Percentiles rank a stretch among this genome's conserved stretches.
Conservation (phyloP, 257 asterid species). For the Cynanchum wilfordii region DNA sequence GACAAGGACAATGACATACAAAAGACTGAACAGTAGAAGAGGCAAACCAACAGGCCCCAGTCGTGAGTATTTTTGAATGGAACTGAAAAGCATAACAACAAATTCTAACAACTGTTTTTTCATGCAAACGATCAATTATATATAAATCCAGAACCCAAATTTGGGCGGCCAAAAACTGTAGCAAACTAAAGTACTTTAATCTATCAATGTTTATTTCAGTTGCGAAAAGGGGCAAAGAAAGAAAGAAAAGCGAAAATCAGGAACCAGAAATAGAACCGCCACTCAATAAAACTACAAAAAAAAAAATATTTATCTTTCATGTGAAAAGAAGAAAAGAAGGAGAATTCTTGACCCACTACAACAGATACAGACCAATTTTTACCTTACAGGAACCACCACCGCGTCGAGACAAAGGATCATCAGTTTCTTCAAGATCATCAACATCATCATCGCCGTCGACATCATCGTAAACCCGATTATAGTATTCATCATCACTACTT, state of each 20-base stretch:
- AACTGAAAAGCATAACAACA: not conserved
- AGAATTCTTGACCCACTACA: not conserved
- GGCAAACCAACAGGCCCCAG: not conserved
- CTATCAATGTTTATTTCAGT: not conserved
- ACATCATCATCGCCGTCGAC: conserved; percentile 5
- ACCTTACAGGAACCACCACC: conserved; percentile 39
- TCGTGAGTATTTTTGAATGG: not conserved
- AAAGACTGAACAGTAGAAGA: not conserved
- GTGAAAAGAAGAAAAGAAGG: not conserved
- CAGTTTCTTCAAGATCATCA: conserved; percentile 14
- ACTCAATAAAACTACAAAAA: not conserved
- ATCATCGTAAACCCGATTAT: conserved; percentile 17
- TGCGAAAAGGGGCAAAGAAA: not conserved
- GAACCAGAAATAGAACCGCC: not conserved
- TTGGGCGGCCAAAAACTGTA: not conserved
- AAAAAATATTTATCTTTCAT: not conserved
- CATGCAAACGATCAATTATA: not conserved
- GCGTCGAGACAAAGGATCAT: not conserved
- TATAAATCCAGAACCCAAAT: not conserved
- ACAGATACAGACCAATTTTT: conserved; percentile 8
- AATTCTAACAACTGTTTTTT: not conserved
- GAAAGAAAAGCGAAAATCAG: not conserved
- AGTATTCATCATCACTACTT: conserved; percentile 36
- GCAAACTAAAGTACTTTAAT: not conserved
- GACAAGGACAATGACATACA: not conserved